Evolutionary conservation across 805 yeast genomes (phyloP).

Genomic region (Schizosaccharomyces octosporus): DNA sequence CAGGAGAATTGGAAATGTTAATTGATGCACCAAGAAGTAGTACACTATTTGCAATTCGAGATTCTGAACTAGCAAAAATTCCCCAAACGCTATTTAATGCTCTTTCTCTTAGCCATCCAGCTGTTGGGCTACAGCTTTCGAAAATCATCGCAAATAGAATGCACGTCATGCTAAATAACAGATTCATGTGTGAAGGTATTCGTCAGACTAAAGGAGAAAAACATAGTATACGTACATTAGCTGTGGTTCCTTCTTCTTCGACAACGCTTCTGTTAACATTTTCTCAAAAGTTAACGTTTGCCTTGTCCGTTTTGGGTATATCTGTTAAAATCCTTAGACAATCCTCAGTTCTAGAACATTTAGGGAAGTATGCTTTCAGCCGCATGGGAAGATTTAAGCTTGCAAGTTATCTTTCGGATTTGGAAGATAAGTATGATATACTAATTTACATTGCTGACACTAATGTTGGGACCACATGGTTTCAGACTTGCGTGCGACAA

Average conservation of each 20-base stretch:
- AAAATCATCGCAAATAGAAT: conserved; percentile 50
- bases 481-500: conserved; percentile 73
- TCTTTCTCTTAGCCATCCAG: conserved; percentile 61
- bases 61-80: conserved; percentile 77
- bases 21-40: conserved; percentile 37
- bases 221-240: conserved; percentile 45
- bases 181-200: neutral
- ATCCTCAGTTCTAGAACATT: conserved; percentile 47
- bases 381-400: conserved; percentile 63
- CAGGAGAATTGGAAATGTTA: conserved; percentile 85
- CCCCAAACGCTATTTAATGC: conserved; percentile 76
- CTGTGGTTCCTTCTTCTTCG: conserved; percentile 51
- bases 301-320: conserved; percentile 47
- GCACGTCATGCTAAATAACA: conserved; percentile 9
- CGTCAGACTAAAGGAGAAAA: neutral
- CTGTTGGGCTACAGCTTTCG: conserved; percentile 73
- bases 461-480: conserved; percentile 63
- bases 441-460: conserved; percentile 79
- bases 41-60: conserved; percentile 66
- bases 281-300: conserved; percentile 46
- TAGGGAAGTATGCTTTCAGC: conserved; percentile 85
- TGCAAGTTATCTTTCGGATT: conserved; percentile 68
- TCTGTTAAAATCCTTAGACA: conserved; percentile 63
- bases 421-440: conserved; percentile 75
- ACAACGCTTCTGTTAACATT: conserved; percentile 77